Evolutionary conservation across 305 asterid genomes (phyloP).

Genomic region (Fraxinus latifolia): DNA sequence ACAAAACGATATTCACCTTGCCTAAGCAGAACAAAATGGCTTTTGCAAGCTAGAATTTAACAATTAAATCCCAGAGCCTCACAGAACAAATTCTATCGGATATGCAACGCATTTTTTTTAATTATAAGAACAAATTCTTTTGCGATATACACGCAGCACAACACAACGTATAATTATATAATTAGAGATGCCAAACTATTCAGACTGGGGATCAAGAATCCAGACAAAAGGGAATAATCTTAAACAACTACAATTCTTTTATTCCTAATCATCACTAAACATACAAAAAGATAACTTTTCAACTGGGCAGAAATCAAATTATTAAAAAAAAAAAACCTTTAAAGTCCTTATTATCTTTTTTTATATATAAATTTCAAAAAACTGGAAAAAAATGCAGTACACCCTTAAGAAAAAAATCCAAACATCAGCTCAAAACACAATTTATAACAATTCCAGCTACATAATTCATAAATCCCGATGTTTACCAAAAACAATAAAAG

Average conservation of each 20-base stretch:
- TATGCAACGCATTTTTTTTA: too few relatives aligned
- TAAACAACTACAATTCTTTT: slow-evolving; percentile 23
- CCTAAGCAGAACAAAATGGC: not conserved
- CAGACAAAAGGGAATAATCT: slow-evolving; percentile 23
- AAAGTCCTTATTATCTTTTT: not conserved
- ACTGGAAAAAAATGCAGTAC: not conserved
- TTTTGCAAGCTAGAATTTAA: not conserved
- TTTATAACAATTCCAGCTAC: not conserved
- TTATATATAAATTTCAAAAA: not conserved
- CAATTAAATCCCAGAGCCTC: not conserved
- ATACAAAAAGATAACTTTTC: not conserved
- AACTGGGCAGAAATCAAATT: not conserved
- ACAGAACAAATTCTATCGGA: not conserved
- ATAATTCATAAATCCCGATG: not conserved
- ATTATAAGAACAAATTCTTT: not conserved
- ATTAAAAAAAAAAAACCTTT: not conserved
- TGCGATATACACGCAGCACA: not conserved
- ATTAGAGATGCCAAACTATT: slow-evolving; percentile 15
- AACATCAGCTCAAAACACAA: not conserved
- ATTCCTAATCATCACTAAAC: slow-evolving; percentile 3
- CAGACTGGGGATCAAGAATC: slow-evolving; percentile 25
- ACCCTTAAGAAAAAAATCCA: not conserved
- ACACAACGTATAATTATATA: slow-evolving; percentile 18
- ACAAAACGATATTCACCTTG: not conserved
- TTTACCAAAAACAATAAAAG: not conserved